Evolutionary conservation across 129 eudicot species (phyloP).

Genomic region (Flaveria sonorensis): DNA sequence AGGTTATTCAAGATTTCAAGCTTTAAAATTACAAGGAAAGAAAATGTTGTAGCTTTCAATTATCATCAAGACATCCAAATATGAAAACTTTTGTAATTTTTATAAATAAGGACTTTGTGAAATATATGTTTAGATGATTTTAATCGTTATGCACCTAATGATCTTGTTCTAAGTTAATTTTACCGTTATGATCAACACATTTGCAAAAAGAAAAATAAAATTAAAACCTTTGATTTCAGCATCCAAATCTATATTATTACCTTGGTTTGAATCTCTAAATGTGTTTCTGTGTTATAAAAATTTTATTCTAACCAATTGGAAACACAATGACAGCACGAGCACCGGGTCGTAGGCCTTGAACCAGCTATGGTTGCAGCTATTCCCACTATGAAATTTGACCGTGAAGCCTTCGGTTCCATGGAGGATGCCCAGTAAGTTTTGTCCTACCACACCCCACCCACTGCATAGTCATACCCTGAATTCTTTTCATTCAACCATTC

Average conservation of each 20-base stretch:
- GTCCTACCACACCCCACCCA: not conserved
- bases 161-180: not conserved
- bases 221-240: not conserved
- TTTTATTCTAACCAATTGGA: slow-evolving; percentile 19
- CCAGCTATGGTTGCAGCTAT: slow-evolving; percentile 89
- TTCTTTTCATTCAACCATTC: not conserved
- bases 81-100: slow-evolving; percentile 10
- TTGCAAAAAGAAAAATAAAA: too few relatives aligned
- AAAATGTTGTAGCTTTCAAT: not conserved
- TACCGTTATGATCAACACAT: not conserved
- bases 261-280: not conserved
- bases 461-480: not conserved
- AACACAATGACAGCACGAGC: slow-evolving; percentile 68
- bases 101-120: not conserved
- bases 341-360: slow-evolving; percentile 68
- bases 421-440: slow-evolving; percentile 85
- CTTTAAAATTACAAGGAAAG: not conserved
- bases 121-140: not conserved
- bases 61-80: not conserved
- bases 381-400: slow-evolving; percentile 82
- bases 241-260: not conserved
- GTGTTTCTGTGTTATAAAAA: not conserved
- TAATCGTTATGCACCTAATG: not conserved
- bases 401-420: slow-evolving; percentile 72
- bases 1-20: not conserved